These are phyloP conservation scores for Cyclostephanos invisitatus DNA, from an alignment of 108 stramenopile genomes.

Conservation along the genomic window DNA sequence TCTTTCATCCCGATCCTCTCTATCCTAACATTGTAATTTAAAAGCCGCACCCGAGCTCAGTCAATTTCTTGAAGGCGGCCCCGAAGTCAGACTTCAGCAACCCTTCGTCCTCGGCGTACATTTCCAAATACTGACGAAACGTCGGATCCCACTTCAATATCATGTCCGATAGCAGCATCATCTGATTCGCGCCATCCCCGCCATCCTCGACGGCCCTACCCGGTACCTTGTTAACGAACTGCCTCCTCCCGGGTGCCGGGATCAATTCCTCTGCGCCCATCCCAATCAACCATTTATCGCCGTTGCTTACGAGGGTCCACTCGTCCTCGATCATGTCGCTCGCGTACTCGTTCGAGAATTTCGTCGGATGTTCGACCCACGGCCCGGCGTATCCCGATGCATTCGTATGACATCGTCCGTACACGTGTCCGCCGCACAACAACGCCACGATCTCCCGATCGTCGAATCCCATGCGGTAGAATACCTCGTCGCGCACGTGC, in stretches of 20 bases:
- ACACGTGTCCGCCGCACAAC: constrained; percentile 53
- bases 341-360: constrained; percentile 68
- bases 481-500: constrained; percentile 64
- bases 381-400: constrained; percentile 57
- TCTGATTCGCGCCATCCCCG: constrained; percentile 40
- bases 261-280: constrained; percentile 44
- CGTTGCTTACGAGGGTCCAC: constrained; percentile 52
- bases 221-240: constrained; percentile 50
- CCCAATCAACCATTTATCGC: constrained; percentile 44
- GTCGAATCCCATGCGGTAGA: constrained; percentile 85
- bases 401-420: constrained; percentile 67
- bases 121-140: constrained; percentile 52
- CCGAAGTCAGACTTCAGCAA: constrained; percentile 75
- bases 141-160: constrained; percentile 59
- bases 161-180: constrained; percentile 79
- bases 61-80: constrained; percentile 71
- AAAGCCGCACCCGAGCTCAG: constrained; percentile 66
- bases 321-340: constrained; percentile 54
- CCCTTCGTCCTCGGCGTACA: constrained; percentile 77
- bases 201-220: constrained; percentile 32
- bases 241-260: constrained; percentile 54
- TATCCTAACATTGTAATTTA: no score
- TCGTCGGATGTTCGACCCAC: constrained; percentile 55
- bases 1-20: not conserved
- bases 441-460: constrained; percentile 83